These are phyloP conservation scores for Puya raimondii DNA, from an alignment of 176 grass and related monocot species.

Conservation along the genomic window DNA sequence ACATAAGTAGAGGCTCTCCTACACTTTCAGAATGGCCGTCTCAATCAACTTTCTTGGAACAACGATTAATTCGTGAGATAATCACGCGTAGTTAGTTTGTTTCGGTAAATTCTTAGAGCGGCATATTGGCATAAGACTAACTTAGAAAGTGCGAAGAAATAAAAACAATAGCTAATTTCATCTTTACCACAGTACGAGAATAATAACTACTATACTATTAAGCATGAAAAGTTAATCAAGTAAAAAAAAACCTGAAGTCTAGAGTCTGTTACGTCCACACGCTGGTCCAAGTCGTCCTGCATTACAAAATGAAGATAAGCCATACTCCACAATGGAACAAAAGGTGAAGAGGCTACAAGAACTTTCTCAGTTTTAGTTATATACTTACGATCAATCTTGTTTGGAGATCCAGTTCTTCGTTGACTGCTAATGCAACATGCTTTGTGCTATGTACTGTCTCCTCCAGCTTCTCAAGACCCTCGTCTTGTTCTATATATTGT, in stretches of 20 bases:
- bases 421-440: slow-evolving; percentile 65
- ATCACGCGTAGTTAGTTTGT: too few species aligned
- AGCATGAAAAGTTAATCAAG: too few species aligned
- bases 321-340: background rate
- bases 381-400: slow-evolving; percentile 62
- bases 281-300: slow-evolving; percentile 59
- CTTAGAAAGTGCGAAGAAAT: too few species aligned
- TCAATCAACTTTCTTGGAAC: background rate
- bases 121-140: too few species aligned
- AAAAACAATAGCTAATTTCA: background rate
- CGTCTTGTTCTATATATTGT: slow-evolving; percentile 52
- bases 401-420: slow-evolving; percentile 69
- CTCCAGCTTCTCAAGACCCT: slow-evolving; percentile 41
- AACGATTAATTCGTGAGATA: too few species aligned
- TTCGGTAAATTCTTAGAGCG: too few species aligned
- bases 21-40: background rate
- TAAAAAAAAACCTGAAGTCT: slow-evolving; percentile 33
- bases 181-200: background rate
- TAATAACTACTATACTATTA: too few species aligned
- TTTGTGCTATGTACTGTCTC: slow-evolving; percentile 51
- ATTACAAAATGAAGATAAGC: background rate
- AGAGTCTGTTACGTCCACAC: slow-evolving; percentile 39
- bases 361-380: background rate
- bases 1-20: background rate
- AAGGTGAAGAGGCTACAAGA: background rate